Evolutionary conservation across 2,329 filamentous ascomycete species (phyloP), one percentile per base, ranked within the genome.

Genomic region (Cytospora piceae): DNA sequence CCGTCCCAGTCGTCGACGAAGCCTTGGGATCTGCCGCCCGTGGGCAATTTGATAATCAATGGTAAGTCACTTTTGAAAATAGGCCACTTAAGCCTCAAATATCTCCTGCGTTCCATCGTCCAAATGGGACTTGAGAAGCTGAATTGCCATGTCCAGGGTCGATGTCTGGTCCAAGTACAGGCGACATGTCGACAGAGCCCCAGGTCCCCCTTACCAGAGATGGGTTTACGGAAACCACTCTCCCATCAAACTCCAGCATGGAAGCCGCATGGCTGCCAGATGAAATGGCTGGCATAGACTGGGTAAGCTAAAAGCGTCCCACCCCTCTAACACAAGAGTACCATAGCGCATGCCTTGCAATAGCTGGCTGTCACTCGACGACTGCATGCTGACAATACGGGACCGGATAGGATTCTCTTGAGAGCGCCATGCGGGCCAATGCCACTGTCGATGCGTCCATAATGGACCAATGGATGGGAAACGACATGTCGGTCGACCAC

Each of bases 211-310:
- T 57, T 7, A 52, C 29, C 2, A n/a, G 22, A 51, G 34, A 64
- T 42, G 65, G 56, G 9, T 57, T 60, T 37, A 60, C 39, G 15
- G 32, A 22, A n/a, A 8, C 20, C 20, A 17, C 51, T 27, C 42
- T 24, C 15, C 2, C 51, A 53, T 27, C 52, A 14, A 37, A 56
- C 15, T 29, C 32, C 24, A 37, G 42, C n/a, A 37, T 29, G 53
- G 64, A 64, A 51, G 34, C 63, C n/a, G 29, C 62, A 29, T 67
- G 63, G 66, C 42, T 67, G n/a, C 66, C 63, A 31, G 54, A 59
- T 22, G 55, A 46, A 46, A 55, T 49, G 29, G 59, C 39, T 24
- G 59, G 53, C 14, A 60, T 67, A 29, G 63, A 63, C 49, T 60
- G 46, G 62, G 61, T 64, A 59, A 58, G 61, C 24, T 9, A 3